Evolutionary conservation across 768 basidiomycete genomes (phyloP).

Genomic region (Cyclocybe aegerita): DNA sequence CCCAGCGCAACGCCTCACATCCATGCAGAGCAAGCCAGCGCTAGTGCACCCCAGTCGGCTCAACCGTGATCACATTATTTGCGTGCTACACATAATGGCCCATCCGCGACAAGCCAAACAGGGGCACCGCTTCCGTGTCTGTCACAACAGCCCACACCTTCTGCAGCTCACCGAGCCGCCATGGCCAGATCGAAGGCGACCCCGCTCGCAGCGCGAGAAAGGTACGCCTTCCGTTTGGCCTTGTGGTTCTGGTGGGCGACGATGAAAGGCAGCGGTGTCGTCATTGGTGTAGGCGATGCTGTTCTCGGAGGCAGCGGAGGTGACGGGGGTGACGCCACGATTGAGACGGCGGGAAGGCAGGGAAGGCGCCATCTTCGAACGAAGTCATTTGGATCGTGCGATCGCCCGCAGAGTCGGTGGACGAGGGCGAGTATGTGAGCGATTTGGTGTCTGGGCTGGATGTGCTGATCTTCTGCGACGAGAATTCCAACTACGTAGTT

Average conservation of each 20-base stretch:
- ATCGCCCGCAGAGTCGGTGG: conserved; percentile 54
- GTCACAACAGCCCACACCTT: neutral
- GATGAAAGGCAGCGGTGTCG: neutral
- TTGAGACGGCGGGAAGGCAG: conserved; percentile 7
- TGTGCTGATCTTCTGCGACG: conserved; percentile 9
- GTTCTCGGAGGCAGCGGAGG: neutral
- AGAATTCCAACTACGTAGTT: neutral
- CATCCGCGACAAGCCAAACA: neutral
- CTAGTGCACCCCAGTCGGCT: conserved; percentile 12
- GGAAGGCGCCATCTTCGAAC: conserved; percentile 43
- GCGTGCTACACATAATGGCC: conserved; percentile 16
- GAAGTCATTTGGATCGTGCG: conserved; percentile 56
- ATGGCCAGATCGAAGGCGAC: neutral
- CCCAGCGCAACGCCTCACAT: neutral
- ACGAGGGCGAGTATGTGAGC: conserved; percentile 59
- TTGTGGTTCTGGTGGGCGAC: too few relatives aligned
- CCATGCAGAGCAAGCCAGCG: neutral
- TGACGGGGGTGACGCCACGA: conserved; percentile 23
- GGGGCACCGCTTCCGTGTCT: neutral
- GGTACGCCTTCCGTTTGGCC: too few relatives aligned
- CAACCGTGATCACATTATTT: conserved; percentile 10
- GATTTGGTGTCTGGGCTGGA: conserved; percentile 55
- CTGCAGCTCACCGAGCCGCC: neutral
- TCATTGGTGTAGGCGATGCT: neutral
- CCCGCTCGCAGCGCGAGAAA: too few relatives aligned